Base-by-base conservation (phyloP, 2,329 filamentous ascomycete genomes). In the Biscogniauxia marginata region DNA sequence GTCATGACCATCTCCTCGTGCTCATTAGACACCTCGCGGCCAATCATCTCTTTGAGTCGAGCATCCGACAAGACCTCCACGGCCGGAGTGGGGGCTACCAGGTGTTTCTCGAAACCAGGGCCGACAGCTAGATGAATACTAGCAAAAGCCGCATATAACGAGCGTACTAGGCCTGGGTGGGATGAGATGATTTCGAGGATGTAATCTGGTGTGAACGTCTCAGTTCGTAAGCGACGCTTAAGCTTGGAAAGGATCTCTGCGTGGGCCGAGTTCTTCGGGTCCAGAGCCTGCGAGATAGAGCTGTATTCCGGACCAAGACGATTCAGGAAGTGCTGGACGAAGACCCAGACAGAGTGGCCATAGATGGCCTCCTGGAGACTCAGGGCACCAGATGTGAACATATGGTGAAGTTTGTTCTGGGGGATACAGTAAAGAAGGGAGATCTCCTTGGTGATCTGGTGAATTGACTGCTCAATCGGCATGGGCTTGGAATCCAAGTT, bases 1-100 rank as follows among this genome's bases (percentile, higher is more conserved):
- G 87, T 91, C 91, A 99, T 96, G 65, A 99, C 95, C 87, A 97
- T 96, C 71, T 93, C 89, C 70, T 99, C 92, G 75, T 99, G 93
- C 77, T 99, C 93, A 69, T 96, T 98, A 57, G 82, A 83, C 18
- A 91, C 88, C n/a, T 88, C 89, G 70, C 85, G 88, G 58, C 88
- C 83, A 69, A 96, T 95, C 63, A 88, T 80, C 50, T 89, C 85
- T 73, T 90, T 87, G 43, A 96, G 81, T 68, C 85, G 83, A 19
- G 79, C 79, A 63, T 95, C 89, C 7, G 87, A 89, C 21, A 96
- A 77, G n/a, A 95, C 87, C 71, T 92, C 83, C 4, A 81, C 76
- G 1, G 78, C 77, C 9, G 83, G 79, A 1, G 81, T 84, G 7
- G 83, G 83, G 3, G 82, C 78, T 53, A 86, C 74, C 24, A 75